A percentile compares a stretch with the other conserved stretches of the same genome.
Conservation (phyloP, 306 rosid species). For the Vicia faba region DNA sequence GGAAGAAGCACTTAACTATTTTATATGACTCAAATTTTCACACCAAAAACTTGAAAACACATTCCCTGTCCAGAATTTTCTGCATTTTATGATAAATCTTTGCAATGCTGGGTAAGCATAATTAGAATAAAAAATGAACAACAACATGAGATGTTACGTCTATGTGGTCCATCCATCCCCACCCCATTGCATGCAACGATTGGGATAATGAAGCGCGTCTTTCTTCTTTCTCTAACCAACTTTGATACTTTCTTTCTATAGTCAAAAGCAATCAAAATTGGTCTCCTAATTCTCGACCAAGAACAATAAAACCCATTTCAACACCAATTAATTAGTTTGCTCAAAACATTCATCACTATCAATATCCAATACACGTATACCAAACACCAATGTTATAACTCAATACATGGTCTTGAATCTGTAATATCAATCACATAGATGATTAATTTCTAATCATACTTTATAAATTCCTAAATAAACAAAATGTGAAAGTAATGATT, state of each 20-base stretch:
- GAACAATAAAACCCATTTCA: slow-evolving; percentile 1
- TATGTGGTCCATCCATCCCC: slow-evolving; percentile 5
- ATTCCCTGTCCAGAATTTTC: neutral
- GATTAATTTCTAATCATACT: too few species aligned
- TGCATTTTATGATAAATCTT: neutral
- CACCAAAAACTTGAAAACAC: neutral
- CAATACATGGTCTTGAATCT: too few species aligned
- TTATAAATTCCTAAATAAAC: neutral
- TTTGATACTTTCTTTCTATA: slow-evolving; percentile 4
- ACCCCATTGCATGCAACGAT: neutral
- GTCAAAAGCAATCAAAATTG: neutral
- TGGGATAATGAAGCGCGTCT: neutral
- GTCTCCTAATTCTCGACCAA: slow-evolving; percentile 10
- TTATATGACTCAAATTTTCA: neutral
- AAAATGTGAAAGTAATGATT: neutral
- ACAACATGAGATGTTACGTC: neutral
- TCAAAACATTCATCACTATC: neutral
- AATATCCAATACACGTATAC: slow-evolving; percentile 9
- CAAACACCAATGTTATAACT: too few species aligned
- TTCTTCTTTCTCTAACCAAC: neutral
- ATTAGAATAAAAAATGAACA: neutral
- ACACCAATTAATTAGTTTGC: neutral
- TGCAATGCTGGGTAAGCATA: neutral
- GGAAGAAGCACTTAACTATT: too few species aligned
- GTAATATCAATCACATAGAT: neutral